These are phyloP conservation scores for Aspergillus conjunctus DNA, from an alignment of 495 filamentous ascomycete genomes.

Conservation along the genomic window DNA sequence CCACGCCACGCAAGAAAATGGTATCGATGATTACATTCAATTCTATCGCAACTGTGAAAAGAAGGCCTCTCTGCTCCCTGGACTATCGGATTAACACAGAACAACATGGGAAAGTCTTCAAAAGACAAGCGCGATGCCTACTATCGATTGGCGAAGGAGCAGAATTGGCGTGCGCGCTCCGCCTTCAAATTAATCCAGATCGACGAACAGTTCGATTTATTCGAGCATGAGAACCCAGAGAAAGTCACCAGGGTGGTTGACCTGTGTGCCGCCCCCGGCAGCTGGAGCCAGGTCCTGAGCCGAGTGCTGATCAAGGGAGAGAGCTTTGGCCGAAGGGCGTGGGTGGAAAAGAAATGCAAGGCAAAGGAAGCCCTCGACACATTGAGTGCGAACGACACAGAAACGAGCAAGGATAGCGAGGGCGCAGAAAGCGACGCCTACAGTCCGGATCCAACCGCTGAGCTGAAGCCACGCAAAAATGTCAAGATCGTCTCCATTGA, in stretches of 20 bases:
- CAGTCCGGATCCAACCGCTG: constrained; percentile 28
- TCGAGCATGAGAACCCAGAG: constrained; percentile 59
- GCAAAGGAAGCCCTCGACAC: constrained; percentile 47
- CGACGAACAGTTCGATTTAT: constrained; percentile 95
- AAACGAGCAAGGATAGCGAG: constrained; percentile 18
- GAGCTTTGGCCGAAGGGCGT: constrained; percentile 79
- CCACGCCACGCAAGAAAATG: constrained; percentile 18
- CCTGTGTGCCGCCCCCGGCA: constrained; percentile 92
- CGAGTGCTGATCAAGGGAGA: constrained; percentile 90
- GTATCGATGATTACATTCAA: constrained; percentile 12
- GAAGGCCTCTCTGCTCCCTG: background rate
- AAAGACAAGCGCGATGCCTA: constrained; percentile 99
- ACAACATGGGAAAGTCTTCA: constrained; percentile 89
- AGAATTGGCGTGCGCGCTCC: constrained; percentile 94
- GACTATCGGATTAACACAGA: background rate
- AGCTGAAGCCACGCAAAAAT: constrained; percentile 62
- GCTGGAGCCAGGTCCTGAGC: constrained; percentile 95
- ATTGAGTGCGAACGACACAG: constrained; percentile 35
- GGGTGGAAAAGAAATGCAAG: constrained; percentile 75
- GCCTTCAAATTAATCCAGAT: constrained; percentile 97
- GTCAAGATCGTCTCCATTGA: constrained; percentile 96
- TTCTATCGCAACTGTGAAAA: background rate
- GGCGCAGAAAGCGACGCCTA: constrained; percentile 30
- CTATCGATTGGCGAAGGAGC: constrained; percentile 95
- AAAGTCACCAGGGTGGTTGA: constrained; percentile 91